Evolutionary conservation across 164 flowering plant species (phyloP), one percentile per base, ranked within the genome.

Genomic region (Santalum album): DNA sequence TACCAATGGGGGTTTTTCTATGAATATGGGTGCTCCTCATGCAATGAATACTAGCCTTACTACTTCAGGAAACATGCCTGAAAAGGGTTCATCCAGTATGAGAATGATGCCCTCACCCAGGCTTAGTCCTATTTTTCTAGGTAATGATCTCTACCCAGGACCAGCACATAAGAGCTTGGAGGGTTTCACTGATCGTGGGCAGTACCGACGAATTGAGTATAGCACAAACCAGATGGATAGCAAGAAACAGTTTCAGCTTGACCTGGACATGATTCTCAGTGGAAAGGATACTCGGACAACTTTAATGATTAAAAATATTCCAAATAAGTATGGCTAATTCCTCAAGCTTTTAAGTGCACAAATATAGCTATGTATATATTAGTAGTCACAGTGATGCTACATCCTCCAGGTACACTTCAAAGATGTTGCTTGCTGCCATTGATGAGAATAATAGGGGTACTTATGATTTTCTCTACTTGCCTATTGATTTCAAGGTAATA

Each of bases 401-500:
- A 40, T 53, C 27, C 23, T 51, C 3, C 53, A 81, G 87, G 66
- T 81, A 90, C 69, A 85, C 98, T 43, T 85, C 96, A 22, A 87
- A 90, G 77, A 90, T 90, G 97, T 61, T 90, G 66, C 73, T 90
- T 23, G 87, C 84, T 29, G 79, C 96, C 21, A 86, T 90, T 56
- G 98, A 90, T 74, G 96, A 90, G 61, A 63, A 66, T 64, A 86
- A 86, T 62, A 68, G 62, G 73, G 88, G 91, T 29, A 79, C 96
- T 51, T 90, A 83, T 49, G 96, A 90, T 71, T 90, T 90, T 61
- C 75, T 90, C 11, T 90, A 90, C 68, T 64, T 90, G 78, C 98
- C 98, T n/a, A 90, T 90, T 67, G 98, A 90, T 64, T 91, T 91
- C 62, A 91, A 91, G 95, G 98, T 90, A 78, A 59, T 14, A 56